These are phyloP conservation scores for Stylonectria norvegica DNA, from an alignment of 2,329 filamentous ascomycete genomes.

Conservation along the genomic window DNA sequence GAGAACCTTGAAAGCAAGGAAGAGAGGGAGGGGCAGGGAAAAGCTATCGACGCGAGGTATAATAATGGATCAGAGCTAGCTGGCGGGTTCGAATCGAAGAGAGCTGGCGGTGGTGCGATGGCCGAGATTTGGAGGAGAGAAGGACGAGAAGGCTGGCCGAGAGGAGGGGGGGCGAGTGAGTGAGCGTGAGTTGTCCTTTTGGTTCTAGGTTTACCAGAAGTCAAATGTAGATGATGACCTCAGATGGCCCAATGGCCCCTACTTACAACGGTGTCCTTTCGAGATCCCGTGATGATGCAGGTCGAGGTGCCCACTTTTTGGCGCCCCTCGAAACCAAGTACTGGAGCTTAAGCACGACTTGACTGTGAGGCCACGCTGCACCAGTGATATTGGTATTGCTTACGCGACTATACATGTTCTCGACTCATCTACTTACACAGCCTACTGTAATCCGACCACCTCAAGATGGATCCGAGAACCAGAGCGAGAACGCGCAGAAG, in stretches of 20 bases:
- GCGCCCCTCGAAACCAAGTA: constrained; percentile 6
- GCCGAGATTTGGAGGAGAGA: constrained; percentile 9
- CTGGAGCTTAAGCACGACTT: not conserved
- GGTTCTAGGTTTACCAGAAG: no score
- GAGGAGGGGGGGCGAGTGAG: constrained; percentile 13
- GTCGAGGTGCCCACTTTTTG: constrained; percentile 26
- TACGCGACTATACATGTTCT: no score
- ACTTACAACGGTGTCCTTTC: constrained; percentile 39
- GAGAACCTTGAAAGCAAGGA: not conserved
- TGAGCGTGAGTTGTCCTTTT: constrained; percentile 21
- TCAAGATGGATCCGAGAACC: no score
- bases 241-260: constrained; percentile 22
- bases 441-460: no score
- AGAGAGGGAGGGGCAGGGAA: not conserved
- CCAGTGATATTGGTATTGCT: no score
- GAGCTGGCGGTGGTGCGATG: not conserved
- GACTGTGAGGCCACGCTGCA: no score
- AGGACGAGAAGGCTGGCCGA: constrained; percentile 2
- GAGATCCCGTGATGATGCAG: constrained; percentile 34
- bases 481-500: no score
- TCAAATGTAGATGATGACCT: constrained; percentile 32
- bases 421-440: no score
- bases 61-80: constrained; percentile 3
- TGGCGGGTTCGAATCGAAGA: not conserved
- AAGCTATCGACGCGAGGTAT: not conserved